Evolutionary conservation across 176 grass and related monocot species (phyloP).

Genomic region (Puya raimondii): DNA sequence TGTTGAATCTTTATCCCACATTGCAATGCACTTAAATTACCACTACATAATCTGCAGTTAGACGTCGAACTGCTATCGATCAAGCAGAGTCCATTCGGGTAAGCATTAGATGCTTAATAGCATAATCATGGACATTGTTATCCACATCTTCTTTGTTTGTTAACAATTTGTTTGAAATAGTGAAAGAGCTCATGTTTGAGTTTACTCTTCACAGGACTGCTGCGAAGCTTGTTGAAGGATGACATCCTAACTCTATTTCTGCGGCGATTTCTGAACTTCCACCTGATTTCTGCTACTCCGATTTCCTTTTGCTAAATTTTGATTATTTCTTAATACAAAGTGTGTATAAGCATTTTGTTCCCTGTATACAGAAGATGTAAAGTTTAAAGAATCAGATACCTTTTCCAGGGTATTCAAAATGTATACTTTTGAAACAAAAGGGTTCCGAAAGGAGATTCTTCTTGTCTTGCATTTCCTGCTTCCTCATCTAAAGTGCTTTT

Average conservation of each 20-base stretch:
- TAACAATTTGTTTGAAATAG: background rate
- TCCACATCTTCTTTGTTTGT: background rate
- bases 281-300: background rate
- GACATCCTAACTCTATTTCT: conserved; percentile 24
- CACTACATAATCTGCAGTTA: conserved; percentile 41
- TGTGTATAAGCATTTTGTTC: too few species aligned
- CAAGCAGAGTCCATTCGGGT: conserved; percentile 73
- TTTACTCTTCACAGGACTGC: conserved; percentile 45
- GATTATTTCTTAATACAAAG: too few species aligned
- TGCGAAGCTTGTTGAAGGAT: conserved; percentile 90
- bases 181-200: background rate
- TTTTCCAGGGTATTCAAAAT: too few species aligned
- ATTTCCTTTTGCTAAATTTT: background rate
- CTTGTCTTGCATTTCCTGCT: too few species aligned
- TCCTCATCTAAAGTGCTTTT: too few species aligned
- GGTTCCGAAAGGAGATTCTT: too few species aligned
- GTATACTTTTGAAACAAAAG: too few species aligned
- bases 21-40: conserved; percentile 3
- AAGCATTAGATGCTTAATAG: conserved; percentile 16
- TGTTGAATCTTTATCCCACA: background rate
- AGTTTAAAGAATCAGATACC: too few species aligned
- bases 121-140: background rate
- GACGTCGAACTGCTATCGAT: conserved; percentile 76
- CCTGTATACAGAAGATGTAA: too few species aligned
- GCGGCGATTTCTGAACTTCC: conserved; percentile 12